Conservation (phyloP, 768 basidiomycete genomes). For the Lactifluus pinguis region DNA sequence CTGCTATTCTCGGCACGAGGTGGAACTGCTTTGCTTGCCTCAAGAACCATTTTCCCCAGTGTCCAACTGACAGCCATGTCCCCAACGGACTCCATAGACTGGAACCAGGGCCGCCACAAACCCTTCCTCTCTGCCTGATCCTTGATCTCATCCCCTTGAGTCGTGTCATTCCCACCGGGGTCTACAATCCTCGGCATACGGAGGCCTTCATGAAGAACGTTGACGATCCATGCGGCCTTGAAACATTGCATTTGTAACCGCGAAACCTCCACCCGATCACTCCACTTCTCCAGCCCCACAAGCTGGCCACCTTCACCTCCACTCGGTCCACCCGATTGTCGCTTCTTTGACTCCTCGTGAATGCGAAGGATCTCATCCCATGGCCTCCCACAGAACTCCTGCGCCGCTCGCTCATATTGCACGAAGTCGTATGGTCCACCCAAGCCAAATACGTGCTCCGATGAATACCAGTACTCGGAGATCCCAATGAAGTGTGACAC, state of each 20-base stretch:
- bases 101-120: constrained; percentile 76
- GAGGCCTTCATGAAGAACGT: constrained; percentile 92
- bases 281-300: constrained; percentile 61
- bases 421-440: constrained; percentile 95
- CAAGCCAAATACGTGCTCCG: constrained; percentile 91
- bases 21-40: constrained; percentile 83
- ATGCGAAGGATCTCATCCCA: constrained; percentile 71
- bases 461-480: constrained; percentile 99
- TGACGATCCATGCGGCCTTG: constrained; percentile 97
- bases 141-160: constrained; percentile 59
- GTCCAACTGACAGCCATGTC: constrained; percentile 97
- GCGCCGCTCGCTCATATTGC: constrained; percentile 90
- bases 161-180: constrained; percentile 67
- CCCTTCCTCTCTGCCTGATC: constrained; percentile 76
- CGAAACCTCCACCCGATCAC: constrained; percentile 65
- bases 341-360: constrained; percentile 44
- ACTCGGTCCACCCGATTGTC: constrained; percentile 47
- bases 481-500: constrained; percentile 94
- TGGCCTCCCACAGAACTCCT: constrained; percentile 68
- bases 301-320: constrained; percentile 48
- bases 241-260: constrained; percentile 97
- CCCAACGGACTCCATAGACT: constrained; percentile 84
- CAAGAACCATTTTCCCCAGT: constrained; percentile 96
- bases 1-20: constrained; percentile 35
- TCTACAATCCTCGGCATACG: constrained; percentile 90